Evolutionary conservation across 768 basidiomycete genomes (phyloP), one percentile per base, ranked within the genome.

Genomic region (Tylopilus cervinicoccineus): DNA sequence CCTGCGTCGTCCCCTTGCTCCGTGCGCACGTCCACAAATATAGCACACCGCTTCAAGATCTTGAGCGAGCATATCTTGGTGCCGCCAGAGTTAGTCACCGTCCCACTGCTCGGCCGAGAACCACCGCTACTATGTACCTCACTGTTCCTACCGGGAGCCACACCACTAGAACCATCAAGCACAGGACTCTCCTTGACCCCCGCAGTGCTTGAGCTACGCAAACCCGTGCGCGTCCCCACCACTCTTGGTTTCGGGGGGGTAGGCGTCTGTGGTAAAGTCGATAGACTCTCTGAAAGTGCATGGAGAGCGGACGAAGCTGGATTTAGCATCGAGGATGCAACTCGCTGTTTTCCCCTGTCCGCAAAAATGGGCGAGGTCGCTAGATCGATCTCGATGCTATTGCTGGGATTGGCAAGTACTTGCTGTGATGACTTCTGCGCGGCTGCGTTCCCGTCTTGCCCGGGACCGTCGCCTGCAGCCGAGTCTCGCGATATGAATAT

Each of bases 21-120:
- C 12, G 80, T 81, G 53, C 75, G 62, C 23, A 95, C 88, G 60
- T 94, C 93, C 40, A 94, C 91, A 57, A 89, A 93, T 9, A 92
- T 82, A 2, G 77, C 75, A 47, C 91, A 93, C 12, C 81, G 78
- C 47, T 83, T 81, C 50, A 94, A 70, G 29, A 86, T 74, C 42
- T 76, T 78, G 52, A 84, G 60, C 20, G 59, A 49, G 20, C 59
- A 52, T 33, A 62, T 63, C 57, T 54, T 61, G 68, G 67, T 20
- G 54, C 63, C 51, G 48, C 59, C 39, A 2, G 58, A 54, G 16
- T 34, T 50, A 20, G 61, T 58, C 40, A 62, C 67, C 28, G 56
- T 53, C 16, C 42, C 31, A 14, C n/a, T 45, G 43, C 32, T 46
- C 1, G 55, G 47, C 4, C 64, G 57, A 23, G 44, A 11, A 55